Evolutionary conservation across 345 rosid genomes (phyloP), one percentile per base, ranked within the genome.

Genomic region (Gossypium ekmanianum): DNA sequence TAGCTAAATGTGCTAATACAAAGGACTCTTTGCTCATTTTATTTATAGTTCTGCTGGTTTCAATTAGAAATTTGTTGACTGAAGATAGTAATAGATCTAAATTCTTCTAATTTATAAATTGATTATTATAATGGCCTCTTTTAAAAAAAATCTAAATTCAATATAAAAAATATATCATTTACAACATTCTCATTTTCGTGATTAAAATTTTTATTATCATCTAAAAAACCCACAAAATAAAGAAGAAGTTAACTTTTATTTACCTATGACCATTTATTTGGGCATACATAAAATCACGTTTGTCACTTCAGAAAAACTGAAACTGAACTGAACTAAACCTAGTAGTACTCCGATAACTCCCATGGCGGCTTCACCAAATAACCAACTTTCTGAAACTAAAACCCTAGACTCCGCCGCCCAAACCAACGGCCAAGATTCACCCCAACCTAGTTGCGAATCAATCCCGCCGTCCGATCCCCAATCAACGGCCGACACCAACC

Each of bases 341-440:
- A 10, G n/a, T 11, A 14, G 18, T 11, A 26, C 20, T 26, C 8
- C 22, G 27, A 9, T 4, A 10, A 27, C 64, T 59, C 64, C 64
- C 17, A 83, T 87, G 86, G 78, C 84, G 74, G 80, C 93, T 24
- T 76, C 90, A 73, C 78, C 90, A 24, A 56, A 14, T 66, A 74
- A 79, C 84, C 77, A 80, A 74, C 82, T 66, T 39, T 71, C 84
- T 50, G 73, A 78, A 14, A 69, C 81, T 50, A 59, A 76, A 82
- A 80, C 80, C 77, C 79, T 76, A 73, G 79, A 76, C 52, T 64
- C 26, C 29, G 34, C 64, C 5, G 29, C 81, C 26, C 26, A 75
- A 61, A 59, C 61, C 57, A 39, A 73, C 71, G 54, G 72, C 78
- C 76, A 63, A 12, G 77, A 79, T 76, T 75, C 86, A 1, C 59